Conservation (phyloP, 2,329 filamentous ascomycete genomes). For the Sporothrix protearum region DNA sequence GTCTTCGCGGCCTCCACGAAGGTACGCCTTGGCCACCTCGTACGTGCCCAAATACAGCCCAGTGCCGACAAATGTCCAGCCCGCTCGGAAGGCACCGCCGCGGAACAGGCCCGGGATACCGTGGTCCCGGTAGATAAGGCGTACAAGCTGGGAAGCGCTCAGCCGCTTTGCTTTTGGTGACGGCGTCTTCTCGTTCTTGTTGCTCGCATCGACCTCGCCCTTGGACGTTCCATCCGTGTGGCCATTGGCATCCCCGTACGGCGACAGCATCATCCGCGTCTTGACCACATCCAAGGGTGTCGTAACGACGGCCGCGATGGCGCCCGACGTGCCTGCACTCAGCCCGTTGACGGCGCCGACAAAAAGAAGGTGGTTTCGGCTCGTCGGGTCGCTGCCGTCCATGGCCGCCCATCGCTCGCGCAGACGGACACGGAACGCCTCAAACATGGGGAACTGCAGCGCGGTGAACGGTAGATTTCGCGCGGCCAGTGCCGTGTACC, state of each 20-base stretch:
- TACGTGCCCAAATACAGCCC: conserved; percentile 85
- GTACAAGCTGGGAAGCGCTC: conserved; percentile 58
- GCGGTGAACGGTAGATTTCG: conserved; percentile 85
- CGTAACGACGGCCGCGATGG: conserved; percentile 73
- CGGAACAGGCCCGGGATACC: conserved; percentile 73
- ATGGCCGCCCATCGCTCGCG: conserved; percentile 36
- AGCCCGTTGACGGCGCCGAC: conserved; percentile 67
- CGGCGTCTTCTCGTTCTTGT: conserved; percentile 25
- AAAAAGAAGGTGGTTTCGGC: conserved; percentile 50
- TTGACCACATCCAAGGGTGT: conserved; percentile 89
- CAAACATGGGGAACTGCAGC: conserved; percentile 84
- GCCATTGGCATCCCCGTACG: conserved; percentile 39
- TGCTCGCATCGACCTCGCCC: conserved; percentile 25
- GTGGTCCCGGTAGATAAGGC: conserved; percentile 61
- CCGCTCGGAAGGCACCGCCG: conserved; percentile 67
- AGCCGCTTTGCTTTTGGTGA: conserved; percentile 30
- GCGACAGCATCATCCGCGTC: conserved; percentile 79
- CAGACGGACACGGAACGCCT: conserved; percentile 60
- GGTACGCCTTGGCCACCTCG: conserved; percentile 69
- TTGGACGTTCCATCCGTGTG: conserved; percentile 32
- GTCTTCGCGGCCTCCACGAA: conserved; percentile 45
- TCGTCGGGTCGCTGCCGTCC: conserved; percentile 19
- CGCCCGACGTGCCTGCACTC: conserved; percentile 71
- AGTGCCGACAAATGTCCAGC: conserved; percentile 79
- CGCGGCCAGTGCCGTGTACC: conserved; percentile 77